phyloP scores from a whole-genome alignment of 2,329 filamentous ascomycete genomes.

The Bipolaris sorokiniana region DNA sequence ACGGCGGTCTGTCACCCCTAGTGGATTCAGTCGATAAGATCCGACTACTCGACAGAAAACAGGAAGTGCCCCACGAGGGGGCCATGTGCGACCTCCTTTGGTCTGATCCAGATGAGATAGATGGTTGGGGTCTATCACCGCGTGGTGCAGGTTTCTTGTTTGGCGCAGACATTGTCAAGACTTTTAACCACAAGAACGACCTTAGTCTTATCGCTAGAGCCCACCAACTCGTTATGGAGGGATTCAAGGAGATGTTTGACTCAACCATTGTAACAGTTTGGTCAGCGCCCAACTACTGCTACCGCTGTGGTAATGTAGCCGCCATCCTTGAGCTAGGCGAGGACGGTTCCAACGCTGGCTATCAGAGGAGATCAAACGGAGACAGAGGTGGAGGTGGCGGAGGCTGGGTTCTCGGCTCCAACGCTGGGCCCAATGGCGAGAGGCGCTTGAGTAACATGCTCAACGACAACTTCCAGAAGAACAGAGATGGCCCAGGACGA shows the following conservation, averaged over 20 bases:
- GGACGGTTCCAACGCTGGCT: constrained; percentile 66
- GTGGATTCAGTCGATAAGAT: constrained; percentile 97
- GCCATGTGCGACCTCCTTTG: constrained; percentile 98
- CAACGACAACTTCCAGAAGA: constrained; percentile 51
- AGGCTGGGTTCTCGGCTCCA: constrained; percentile 45
- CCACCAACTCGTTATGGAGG: constrained; percentile 98
- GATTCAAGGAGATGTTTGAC: constrained; percentile 96
- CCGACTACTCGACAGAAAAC: constrained; percentile 86
- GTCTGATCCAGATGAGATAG: constrained; percentile 98
- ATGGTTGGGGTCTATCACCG: constrained; percentile 93
- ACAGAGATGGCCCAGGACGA: constrained; percentile 74
- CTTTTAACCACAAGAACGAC: constrained; percentile 92
- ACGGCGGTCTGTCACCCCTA: constrained; percentile 88
- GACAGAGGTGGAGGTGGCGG: constrained; percentile 60
- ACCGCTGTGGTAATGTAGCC: constrained; percentile 68
- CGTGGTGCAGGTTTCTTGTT: constrained; percentile 96
- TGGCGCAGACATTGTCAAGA: constrained; percentile 91
- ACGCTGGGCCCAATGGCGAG: constrained; percentile 44
- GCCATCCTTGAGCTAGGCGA: constrained; percentile 92
- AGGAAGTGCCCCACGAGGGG: constrained; percentile 97
- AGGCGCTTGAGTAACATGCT: constrained; percentile 47
- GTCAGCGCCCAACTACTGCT: constrained; percentile 75
- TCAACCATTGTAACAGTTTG: constrained; percentile 97
- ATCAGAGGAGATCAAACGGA: constrained; percentile 66
- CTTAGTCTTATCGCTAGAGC: constrained; percentile 90